phyloP scores from a whole-genome alignment of 129 eudicot genomes.

The carrot (Daucus carota) region DH1_v3.0 NC_030383.2:11022501-11023000 shows the following conservation, averaged over 20 bases:
- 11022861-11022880: neutral
- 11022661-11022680: constrained; percentile 70
- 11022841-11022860: neutral
- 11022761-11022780: neutral
- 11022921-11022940: too few species aligned
- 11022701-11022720: neutral
- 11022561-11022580: constrained; percentile 85
- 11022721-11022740: neutral
- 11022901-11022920: too few species aligned
- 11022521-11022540: constrained; percentile 84
- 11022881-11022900: too few species aligned
- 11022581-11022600: constrained; percentile 92
- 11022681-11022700: constrained; percentile 12
- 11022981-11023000: too few species aligned
- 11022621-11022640: constrained; percentile 98
- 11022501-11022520: constrained; percentile 85
- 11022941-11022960: too few species aligned
- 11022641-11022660: constrained; percentile 94
- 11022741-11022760: constrained; percentile 1
- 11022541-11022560: constrained; percentile 68
- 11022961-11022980: too few species aligned
- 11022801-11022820: neutral
- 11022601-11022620: constrained; percentile 76
- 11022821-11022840: neutral
- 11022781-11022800: neutral